Conservation (phyloP, 2,329 filamentous ascomycete species). For the Verticillium tricorpus region DNA sequence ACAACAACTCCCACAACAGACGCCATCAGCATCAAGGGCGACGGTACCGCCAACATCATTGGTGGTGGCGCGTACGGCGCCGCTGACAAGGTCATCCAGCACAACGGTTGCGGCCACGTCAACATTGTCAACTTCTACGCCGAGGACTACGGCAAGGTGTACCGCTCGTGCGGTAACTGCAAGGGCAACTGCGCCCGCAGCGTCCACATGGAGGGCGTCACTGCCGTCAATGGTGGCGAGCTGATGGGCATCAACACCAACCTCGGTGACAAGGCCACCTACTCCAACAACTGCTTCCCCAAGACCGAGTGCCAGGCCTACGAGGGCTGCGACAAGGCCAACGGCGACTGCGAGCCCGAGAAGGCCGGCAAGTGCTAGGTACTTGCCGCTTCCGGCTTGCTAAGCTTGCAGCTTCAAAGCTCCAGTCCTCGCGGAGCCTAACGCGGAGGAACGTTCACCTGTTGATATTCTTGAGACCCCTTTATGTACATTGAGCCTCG, state of each 20-base stretch:
- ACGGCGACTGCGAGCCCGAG: conserved; percentile 21
- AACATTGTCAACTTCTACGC: conserved; percentile 35
- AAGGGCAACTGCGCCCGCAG: conserved; percentile 23
- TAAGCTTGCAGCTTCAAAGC: background rate
- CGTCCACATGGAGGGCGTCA: conserved; percentile 10
- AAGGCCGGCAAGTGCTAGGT: conserved; percentile 12
- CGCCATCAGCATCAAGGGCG: conserved; percentile 18
- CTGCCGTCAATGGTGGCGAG: conserved; percentile 8
- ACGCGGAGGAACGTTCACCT: background rate
- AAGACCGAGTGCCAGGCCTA: conserved; percentile 23
- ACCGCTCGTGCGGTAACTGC: conserved; percentile 29
- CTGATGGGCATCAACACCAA: conserved; percentile 9
- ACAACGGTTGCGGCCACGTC: conserved; percentile 40
- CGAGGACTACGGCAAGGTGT: conserved; percentile 43
- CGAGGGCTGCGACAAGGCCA: conserved; percentile 22
- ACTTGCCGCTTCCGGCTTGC: background rate
- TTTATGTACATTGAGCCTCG: background rate
- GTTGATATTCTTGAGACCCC: background rate
- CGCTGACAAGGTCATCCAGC: conserved; percentile 39
- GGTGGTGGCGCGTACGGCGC: conserved; percentile 39
- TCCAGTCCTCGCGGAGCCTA: background rate
- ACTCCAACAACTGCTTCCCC: conserved; percentile 23
- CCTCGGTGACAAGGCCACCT: conserved; percentile 20
- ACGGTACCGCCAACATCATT: conserved; percentile 31
- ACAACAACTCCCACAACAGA: background rate